phyloP scores from a whole-genome alignment of 2,329 filamentous ascomycete species.

The Zasmidium angulare region DNA sequence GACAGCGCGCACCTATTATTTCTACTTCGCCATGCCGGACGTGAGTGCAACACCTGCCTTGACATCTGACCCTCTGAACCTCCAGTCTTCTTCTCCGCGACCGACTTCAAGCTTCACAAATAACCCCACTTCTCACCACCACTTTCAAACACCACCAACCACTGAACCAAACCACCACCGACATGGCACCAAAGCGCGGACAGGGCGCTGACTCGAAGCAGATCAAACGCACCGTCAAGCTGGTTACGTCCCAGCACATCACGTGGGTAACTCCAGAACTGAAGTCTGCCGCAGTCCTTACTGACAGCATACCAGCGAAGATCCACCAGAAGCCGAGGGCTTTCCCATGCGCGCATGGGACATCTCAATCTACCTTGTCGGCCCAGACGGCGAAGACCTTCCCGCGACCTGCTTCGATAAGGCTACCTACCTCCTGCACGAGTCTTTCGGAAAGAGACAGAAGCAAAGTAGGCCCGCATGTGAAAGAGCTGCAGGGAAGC shows the following conservation, averaged over 20 bases:
- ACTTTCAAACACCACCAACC: conserved; percentile 3
- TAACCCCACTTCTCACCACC: background rate
- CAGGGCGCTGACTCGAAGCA: conserved; percentile 12
- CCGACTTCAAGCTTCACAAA: background rate
- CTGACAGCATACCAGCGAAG: conserved; percentile 57
- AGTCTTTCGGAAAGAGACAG: conserved; percentile 80
- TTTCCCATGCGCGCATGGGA: conserved; percentile 94
- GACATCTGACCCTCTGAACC: background rate
- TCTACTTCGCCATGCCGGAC: conserved; percentile 36
- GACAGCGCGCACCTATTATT: conserved; percentile 13
- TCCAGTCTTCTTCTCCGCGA: background rate
- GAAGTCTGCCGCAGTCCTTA: conserved; percentile 4
- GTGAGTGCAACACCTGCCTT: conserved; percentile 28
- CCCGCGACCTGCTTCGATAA: conserved; percentile 86
- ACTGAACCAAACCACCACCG: conserved; percentile 5
- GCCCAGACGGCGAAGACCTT: conserved; percentile 81
- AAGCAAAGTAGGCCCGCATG: conserved; percentile 54
- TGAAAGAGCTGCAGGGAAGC: background rate
- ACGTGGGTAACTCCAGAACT: conserved; percentile 60
- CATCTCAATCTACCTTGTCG: conserved; percentile 79
- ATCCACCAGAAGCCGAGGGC: conserved; percentile 77
- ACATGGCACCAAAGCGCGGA: conserved; percentile 14
- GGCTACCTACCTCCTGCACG: conserved; percentile 88
- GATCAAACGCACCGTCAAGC: conserved; percentile 78
- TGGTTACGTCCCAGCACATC: conserved; percentile 87